These are phyloP conservation scores for Croton laevigatus DNA, from an alignment of 441 rosid species.

Conservation along the genomic window DNA sequence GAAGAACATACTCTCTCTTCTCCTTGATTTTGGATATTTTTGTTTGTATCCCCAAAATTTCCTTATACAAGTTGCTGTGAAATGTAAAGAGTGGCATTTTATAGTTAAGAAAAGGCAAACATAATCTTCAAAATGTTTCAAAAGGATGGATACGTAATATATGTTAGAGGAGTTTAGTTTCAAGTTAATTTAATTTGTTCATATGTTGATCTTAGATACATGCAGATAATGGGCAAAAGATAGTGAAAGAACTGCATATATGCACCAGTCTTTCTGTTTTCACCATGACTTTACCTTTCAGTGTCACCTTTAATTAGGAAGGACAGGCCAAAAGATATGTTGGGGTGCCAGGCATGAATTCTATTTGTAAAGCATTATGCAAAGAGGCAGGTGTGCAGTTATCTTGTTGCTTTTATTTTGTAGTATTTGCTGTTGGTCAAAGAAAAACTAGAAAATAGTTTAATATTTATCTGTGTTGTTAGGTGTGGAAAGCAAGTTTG, in stretches of 20 bases:
- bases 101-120: background rate
- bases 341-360: constrained; percentile 83
- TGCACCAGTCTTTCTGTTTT: background rate
- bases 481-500: constrained; percentile 73
- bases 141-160: background rate
- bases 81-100: background rate
- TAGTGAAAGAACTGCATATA: background rate
- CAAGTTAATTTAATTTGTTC: background rate
- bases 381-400: constrained; percentile 45
- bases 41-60: background rate
- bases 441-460: background rate
- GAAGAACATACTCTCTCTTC: background rate
- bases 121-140: background rate
- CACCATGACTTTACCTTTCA: constrained; percentile 12
- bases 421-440: constrained; percentile 1
- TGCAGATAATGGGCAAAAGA: constrained; percentile 6
- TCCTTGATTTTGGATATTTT: background rate
- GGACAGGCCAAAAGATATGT: constrained; percentile 54
- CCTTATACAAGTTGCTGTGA: background rate
- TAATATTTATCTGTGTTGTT: constrained; percentile 8
- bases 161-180: background rate
- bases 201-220: background rate
- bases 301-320: constrained; percentile 39
- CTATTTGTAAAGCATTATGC: constrained; percentile 65
- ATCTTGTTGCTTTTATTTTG: background rate